Evolutionary conservation across 2,329 filamentous ascomycete genomes (phyloP), one percentile per base, ranked within the genome.

Genomic region (Ophiocordyceps camponoti-saundersi): DNA sequence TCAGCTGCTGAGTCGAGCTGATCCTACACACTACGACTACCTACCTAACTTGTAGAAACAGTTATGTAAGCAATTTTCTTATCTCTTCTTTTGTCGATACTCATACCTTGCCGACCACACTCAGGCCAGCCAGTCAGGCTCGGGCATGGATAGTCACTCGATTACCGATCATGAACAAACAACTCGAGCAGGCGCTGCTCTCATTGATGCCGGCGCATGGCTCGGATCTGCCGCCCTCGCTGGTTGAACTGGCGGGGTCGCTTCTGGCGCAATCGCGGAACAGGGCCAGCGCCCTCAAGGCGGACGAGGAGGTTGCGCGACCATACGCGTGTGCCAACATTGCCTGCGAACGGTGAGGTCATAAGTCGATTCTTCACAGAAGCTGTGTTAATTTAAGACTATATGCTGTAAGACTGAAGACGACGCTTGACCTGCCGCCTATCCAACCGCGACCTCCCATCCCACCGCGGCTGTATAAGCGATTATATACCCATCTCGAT

Each of bases 221-320:
- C 51, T 73, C 75, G 29, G 68, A 76, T 44, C 66, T 90, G 0
- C 85, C 85, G 0, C 68, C 72, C 12, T 71, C 79, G n/a, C 76
- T 94, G 6, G 63, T 85, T 48, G 77, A 84, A 48, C 72, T 89
- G 11, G 79, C 86, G 1, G 70, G 73, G 46, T 86, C 82, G 10
- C 69, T 94, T 7, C 75, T 93, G 42, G 80, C 85, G 2, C 87
- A 92, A 62, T 93, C 87, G 13, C 79, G 85, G 32, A 78, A 80
- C 57, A 80, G 79, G 56, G 86, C 85, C 45, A 80, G 78, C 57
- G 82, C 76, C 16, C 70, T 95, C 46, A 93, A 88, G 59, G 73
- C 80, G 3, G 86, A 93, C 48, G 88, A 95, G 61, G 89, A 95
- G 61, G 79, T 92, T 52, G 86, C 82, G n/a, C 75, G 89, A 20